Evolutionary conservation across 495 filamentous ascomycete genomes (phyloP).

Genomic region (Podospora appendiculata): DNA sequence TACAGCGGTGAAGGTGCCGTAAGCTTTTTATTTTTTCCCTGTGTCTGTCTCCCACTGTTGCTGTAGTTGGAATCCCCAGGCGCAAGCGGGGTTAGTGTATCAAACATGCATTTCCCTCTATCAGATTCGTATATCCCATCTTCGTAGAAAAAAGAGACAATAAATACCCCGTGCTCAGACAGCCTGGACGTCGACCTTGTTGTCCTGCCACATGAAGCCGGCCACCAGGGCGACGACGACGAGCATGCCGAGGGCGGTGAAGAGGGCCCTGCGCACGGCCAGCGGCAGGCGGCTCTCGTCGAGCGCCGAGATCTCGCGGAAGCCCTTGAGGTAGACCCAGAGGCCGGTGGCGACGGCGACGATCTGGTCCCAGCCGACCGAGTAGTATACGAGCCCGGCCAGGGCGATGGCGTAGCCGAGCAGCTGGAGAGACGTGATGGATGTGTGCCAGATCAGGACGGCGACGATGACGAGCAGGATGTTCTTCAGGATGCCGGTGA

Average conservation of each 20-base stretch:
- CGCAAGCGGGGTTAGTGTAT: too few relatives aligned
- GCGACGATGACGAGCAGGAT: conserved; percentile 60
- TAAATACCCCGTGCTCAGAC: too few relatives aligned
- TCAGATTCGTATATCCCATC: too few relatives aligned
- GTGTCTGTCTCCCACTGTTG: too few relatives aligned
- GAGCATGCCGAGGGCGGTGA: conserved; percentile 48
- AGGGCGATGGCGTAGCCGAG: conserved; percentile 62
- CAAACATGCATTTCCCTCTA: too few relatives aligned
- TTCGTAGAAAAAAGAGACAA: too few relatives aligned
- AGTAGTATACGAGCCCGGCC: conserved; percentile 58
- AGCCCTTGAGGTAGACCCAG: conserved; percentile 56
- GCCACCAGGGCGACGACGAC: conserved; percentile 47
- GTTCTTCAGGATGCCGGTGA: conserved; percentile 70
- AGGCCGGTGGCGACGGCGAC: conserved; percentile 48
- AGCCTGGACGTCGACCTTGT: neutral
- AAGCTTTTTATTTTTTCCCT: too few relatives aligned
- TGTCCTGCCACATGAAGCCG: conserved; percentile 10
- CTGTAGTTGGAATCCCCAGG: too few relatives aligned
- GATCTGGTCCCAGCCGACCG: conserved; percentile 59
- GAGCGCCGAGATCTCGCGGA: conserved; percentile 32
- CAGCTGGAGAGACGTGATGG: conserved; percentile 50
- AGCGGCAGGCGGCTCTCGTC: conserved; percentile 39
- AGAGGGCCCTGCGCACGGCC: conserved; percentile 55
- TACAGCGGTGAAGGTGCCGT: too few relatives aligned
- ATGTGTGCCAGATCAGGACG: conserved; percentile 58